A percentile compares a stretch with the other conserved stretches of the same genome.
phyloP scores from a whole-genome alignment of 345 rosid species.

The Rhizophora mangle region DNA sequence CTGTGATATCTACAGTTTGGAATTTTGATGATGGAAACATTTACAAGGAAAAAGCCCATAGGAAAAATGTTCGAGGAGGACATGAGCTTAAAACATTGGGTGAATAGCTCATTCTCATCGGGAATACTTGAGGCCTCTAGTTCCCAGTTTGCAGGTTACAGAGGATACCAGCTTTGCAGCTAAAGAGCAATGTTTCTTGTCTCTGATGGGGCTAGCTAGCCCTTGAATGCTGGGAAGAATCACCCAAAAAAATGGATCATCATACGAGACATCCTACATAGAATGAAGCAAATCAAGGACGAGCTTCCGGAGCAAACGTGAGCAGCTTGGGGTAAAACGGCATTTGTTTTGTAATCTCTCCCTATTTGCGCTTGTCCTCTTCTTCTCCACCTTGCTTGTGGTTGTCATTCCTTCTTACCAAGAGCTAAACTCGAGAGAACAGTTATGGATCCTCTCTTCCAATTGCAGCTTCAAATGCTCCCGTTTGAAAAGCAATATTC shows the following conservation, averaged over 20 bases:
- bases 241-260: not conserved
- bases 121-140: not conserved
- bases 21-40: too few species aligned
- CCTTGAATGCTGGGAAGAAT: not conserved
- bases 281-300: constrained; percentile 5
- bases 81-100: constrained; percentile 16
- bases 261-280: not conserved
- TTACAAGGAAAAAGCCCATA: too few species aligned
- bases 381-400: too few species aligned
- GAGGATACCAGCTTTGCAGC: not conserved
- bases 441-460: too few species aligned
- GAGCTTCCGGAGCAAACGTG: not conserved
- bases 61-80: too few species aligned
- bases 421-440: too few species aligned
- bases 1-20: too few species aligned
- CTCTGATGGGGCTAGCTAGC: constrained; percentile 7
- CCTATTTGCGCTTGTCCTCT: too few species aligned
- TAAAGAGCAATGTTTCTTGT: constrained; percentile 4
- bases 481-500: too few species aligned
- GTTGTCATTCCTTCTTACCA: too few species aligned
- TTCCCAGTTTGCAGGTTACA: not conserved
- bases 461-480: too few species aligned
- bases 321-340: not conserved
- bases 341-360: not conserved
- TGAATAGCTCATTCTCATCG: not conserved